A percentile compares a stretch with the other conserved stretches of the same genome.
These are phyloP conservation scores for Chrysoporthe deuterocubensis DNA, from an alignment of 2,329 filamentous ascomycete species.

Conservation along the genomic window DNA sequence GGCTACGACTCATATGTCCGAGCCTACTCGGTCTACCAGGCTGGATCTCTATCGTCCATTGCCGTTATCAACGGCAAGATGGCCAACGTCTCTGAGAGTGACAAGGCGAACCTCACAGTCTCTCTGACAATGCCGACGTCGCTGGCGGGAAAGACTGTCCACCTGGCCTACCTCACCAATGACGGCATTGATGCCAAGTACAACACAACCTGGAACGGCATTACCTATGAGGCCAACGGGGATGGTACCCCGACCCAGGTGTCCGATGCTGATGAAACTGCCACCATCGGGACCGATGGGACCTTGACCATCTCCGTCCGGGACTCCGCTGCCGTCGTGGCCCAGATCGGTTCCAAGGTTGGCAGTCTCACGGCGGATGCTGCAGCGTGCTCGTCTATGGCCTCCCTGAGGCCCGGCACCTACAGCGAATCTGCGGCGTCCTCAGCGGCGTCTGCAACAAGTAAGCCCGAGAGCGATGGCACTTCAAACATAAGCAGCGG, in stretches of 20 bases:
- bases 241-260: constrained; percentile 45
- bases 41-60: constrained; percentile 45
- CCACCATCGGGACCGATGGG: constrained; percentile 40
- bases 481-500: constrained; percentile 12
- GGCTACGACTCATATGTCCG: constrained; percentile 46
- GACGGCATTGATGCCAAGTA: constrained; percentile 47
- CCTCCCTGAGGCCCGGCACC: constrained; percentile 21
- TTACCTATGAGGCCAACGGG: constrained; percentile 47
- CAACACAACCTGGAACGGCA: constrained; percentile 51
- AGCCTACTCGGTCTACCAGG: constrained; percentile 50
- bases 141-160: constrained; percentile 46
- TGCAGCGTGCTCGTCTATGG: constrained; percentile 24
- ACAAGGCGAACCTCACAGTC: constrained; percentile 46
- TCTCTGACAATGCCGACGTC: constrained; percentile 43
- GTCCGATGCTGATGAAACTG: constrained; percentile 38
- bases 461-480: constrained; percentile 27
- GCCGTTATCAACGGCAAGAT: constrained; percentile 51
- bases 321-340: constrained; percentile 51
- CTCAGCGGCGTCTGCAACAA: constrained; percentile 22
- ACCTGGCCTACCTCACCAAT: constrained; percentile 51
- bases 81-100: constrained; percentile 43
- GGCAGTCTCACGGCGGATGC: constrained; percentile 22
- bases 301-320: constrained; percentile 41
- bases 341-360: constrained; percentile 43
- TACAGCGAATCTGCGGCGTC: constrained; percentile 17